Evolutionary conservation across 768 basidiomycete species (phyloP), one percentile per base, ranked within the genome.

Genomic region (Suillus fuscotomentosus): DNA sequence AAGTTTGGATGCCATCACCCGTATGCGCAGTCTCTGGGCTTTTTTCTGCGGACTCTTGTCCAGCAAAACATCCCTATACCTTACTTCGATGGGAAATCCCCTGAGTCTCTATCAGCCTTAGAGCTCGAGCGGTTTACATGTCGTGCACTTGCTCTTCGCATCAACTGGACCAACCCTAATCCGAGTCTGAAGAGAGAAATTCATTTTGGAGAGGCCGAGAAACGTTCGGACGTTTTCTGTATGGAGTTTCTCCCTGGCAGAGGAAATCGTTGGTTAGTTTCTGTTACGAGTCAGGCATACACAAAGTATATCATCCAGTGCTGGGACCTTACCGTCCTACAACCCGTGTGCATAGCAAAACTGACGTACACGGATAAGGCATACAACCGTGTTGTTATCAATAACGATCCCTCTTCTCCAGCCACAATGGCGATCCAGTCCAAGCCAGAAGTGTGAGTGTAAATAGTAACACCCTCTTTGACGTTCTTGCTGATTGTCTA

Each of bases 11-110:
- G 70, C 76, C 3, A 69, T 83, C 17, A 84, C 86, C 0, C 80
- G 77, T n/a, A 70, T 79, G 0, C 83, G 81, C 43, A 73, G 78
- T 47, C 76, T 88, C 47, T 89, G 88, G 88, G 71, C 75, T 8
- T 60, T 75, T 75, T 85, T 24, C 70, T 88, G 38, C 75, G 74
- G 17, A 72, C 66, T 36, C 77, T 83, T 53, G 74, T 86, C 42
- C 64, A 82, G 10, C 67, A 75, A 31, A 74, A 79, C 66, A 71
- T 87, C 45, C 87, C 88, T 4, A 73, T 82, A 54, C 86, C 86
- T 0, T 65, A 78, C 20, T 70, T 82, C 5, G 60, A 63, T 10
- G 69, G 71, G 17, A 69, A 68, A 50, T 60, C 73, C 13, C 64
- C 84, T 0, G 75, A 77, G 3, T 66, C 68, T 2, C 74, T 87